Percentiles rank a stretch among this genome's conserved stretches.
Conservation (phyloP, 2,329 filamentous ascomycete species). For the Neoscytalidium dimidiatum region DNA sequence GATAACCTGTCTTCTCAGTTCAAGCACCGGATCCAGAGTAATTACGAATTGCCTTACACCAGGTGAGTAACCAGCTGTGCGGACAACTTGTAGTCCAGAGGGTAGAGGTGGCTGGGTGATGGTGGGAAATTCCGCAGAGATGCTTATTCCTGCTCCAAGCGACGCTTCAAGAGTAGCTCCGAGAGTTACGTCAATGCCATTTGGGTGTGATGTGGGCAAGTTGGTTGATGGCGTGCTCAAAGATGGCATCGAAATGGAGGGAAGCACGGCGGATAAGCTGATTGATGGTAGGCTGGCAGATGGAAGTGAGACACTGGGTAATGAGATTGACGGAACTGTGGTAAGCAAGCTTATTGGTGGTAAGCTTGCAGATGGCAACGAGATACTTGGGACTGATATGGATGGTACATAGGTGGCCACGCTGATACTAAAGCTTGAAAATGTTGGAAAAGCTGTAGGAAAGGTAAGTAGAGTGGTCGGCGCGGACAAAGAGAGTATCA, state of each 20-base stretch:
- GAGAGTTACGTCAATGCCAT: background rate
- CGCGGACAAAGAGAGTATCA: background rate
- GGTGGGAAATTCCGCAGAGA: background rate
- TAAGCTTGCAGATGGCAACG: background rate
- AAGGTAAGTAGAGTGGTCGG: background rate
- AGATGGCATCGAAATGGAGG: too few relatives aligned
- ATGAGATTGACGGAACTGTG: background rate
- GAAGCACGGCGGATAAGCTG: too few relatives aligned
- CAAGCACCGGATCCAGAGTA: background rate
- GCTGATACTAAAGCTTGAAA: background rate
- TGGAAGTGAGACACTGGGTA: background rate
- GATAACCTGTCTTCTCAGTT: background rate
- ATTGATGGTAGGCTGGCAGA: too few relatives aligned
- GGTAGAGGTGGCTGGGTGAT: background rate
- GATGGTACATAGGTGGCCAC: background rate
- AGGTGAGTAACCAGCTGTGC: constrained; percentile 1
- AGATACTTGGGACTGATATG: background rate
- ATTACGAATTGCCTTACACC: background rate
- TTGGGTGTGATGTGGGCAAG: background rate
- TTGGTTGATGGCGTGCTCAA: background rate
- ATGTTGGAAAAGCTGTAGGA: background rate
- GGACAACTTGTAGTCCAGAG: background rate
- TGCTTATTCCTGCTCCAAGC: background rate
- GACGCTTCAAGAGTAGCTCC: background rate
- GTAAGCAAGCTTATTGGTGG: background rate